Evolutionary conservation across 768 basidiomycete species (phyloP).

Genomic region (Lactarius sp.): DNA sequence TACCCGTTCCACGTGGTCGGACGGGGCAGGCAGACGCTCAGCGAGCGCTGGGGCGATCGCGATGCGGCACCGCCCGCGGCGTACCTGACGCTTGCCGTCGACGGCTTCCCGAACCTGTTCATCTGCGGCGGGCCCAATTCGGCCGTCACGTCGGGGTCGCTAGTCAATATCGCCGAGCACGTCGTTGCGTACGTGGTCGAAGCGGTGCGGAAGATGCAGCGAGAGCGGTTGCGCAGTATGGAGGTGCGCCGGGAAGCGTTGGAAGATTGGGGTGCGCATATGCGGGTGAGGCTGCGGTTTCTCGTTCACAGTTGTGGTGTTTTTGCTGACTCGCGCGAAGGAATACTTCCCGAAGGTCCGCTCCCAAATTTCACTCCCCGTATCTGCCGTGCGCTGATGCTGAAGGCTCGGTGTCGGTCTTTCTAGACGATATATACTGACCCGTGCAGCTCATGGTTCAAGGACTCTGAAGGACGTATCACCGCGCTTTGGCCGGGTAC

Average conservation of each 20-base stretch:
- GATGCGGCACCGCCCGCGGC: conserved; percentile 36
- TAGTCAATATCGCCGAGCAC: conserved; percentile 51
- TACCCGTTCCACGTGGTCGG: conserved; percentile 51
- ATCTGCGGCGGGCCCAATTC: conserved; percentile 53
- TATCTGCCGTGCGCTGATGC: not conserved
- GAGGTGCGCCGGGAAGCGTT: conserved; percentile 56
- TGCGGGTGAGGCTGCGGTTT: conserved; percentile 40
- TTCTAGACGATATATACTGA: conserved; percentile 52
- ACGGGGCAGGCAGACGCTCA: conserved; percentile 46
- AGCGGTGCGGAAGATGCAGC: conserved; percentile 54
- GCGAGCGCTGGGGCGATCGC: conserved; percentile 49
- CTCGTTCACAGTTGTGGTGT: not conserved
- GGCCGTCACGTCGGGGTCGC: conserved; percentile 48
- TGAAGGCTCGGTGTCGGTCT: not conserved
- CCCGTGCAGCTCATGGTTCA: conserved; percentile 62
- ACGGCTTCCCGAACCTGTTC: conserved; percentile 71
- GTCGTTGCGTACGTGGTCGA: conserved; percentile 54
- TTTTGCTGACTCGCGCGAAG: conserved; percentile 29
- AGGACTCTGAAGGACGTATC: conserved; percentile 53
- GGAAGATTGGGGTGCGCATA: conserved; percentile 55
- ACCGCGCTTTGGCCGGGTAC: conserved; percentile 57
- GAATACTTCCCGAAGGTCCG: conserved; percentile 43
- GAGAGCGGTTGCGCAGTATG: conserved; percentile 58
- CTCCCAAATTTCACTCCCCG: conserved; percentile 10
- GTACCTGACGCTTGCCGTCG: conserved; percentile 54